Evolutionary conservation across 306 rosid species (phyloP).

Genomic region (barrel medic (Medicago truncatula)): MtrunA17r5.0-ANR NC_053047.1:17225501-17226000

Average conservation of each 20-base stretch:
- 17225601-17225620: background rate
- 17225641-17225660: background rate
- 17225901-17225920: no score
- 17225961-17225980: no score
- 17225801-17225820: background rate
- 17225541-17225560: no score
- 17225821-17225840: background rate
- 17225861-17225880: no score
- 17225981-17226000: no score
- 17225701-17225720: background rate
- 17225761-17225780: background rate
- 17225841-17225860: background rate
- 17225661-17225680: background rate
- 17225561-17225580: background rate
- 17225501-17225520: rapidly evolving
- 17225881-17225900: no score
- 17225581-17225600: rapidly evolving
- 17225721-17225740: background rate
- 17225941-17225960: no score
- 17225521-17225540: background rate
- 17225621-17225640: conserved; percentile 9
- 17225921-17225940: no score
- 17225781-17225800: rapidly evolving
- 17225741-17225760: background rate
- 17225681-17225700: conserved; percentile 12